A percentile compares a stretch with the other conserved stretches of the same genome.
Conservation (phyloP, 225 moss, liverwort and hornwort genomes). For the Pleurozium schreberi region DNA sequence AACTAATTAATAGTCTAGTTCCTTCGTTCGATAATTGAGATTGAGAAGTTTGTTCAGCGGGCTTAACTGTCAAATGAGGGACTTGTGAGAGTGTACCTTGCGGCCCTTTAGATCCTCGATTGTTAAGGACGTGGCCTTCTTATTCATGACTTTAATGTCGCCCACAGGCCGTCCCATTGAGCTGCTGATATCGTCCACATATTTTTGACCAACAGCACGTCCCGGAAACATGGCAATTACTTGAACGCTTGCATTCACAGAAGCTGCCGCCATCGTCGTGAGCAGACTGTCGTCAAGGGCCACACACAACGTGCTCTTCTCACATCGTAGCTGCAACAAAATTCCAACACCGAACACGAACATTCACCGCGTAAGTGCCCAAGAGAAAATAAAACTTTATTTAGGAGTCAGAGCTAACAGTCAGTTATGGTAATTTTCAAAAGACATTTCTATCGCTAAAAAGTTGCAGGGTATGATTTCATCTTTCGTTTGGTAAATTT, state of each 20-base stretch:
- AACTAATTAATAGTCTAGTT: neutral
- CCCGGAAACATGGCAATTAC: constrained; percentile 79
- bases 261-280: constrained; percentile 41
- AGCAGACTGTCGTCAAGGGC: constrained; percentile 79
- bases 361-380: neutral
- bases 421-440: neutral
- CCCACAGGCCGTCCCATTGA: constrained; percentile 18
- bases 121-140: constrained; percentile 45
- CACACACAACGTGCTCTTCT: constrained; percentile 38
- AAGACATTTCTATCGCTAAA: neutral
- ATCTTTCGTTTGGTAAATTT: neutral
- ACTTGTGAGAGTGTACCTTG: constrained; percentile 28
- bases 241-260: constrained; percentile 19
- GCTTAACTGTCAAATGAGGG: neutral
- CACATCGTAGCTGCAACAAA: constrained; percentile 31
- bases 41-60: neutral
- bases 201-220: constrained; percentile 24
- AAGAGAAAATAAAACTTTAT: neutral
- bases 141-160: constrained; percentile 37
- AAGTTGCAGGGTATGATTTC: neutral
- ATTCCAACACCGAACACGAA: neutral
- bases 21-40: neutral
- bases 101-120: constrained; percentile 31
- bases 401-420: neutral
- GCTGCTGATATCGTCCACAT: constrained; percentile 24